Evolutionary conservation across 1,139 yeast genomes (phyloP), one percentile per base, ranked within the genome.

Genomic region (Pneumocystis wakefieldiae): DNA sequence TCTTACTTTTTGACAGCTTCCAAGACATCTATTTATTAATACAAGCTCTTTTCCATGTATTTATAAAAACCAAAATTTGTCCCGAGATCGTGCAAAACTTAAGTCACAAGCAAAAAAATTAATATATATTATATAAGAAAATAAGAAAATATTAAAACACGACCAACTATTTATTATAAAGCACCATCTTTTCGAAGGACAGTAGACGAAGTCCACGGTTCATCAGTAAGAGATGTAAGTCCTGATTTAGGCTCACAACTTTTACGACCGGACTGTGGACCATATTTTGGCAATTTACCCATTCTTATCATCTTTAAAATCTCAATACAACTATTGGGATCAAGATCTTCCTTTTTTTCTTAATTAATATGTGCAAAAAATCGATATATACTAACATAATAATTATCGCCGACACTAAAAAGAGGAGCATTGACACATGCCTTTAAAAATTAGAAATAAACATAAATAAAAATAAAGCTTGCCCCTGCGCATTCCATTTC

Each of bases 351-450:
- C 59, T 57, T 37, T 57, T 57, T 19, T 37, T 4, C 5, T 24
- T 57, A 10, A 57, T 37, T 37, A 57, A n/a, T 3, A 19, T 2
- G 24, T 57, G 1, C 8, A 48, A 48, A 15, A 48, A 48, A 57
- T 24, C n/a, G 29, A 17, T 12, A 39, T 19, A 39, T 17, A 57
- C 19, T 19, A 29, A 57, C 59, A 71, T 80, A 85, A 76, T 78
- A 88, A 73, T 86, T 91, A 75, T 88, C 95, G 74, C 87, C 87
- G 66, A 88, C 77, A 65, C 87, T 95, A 68, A 89, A 76, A 89
- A 88, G 87, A 65, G 96, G 96, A 17, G 87, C 96, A 75, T 88
- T 88, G 64, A 87, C 90, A 78, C 96, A 88, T 8, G 96, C 96
- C 55, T 48, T 24, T 10, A 24, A 48, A 48, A 24, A 10, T 48